Evolutionary conservation across 257 asterid genomes (phyloP).

Genomic region (Agastache rugosa): DNA sequence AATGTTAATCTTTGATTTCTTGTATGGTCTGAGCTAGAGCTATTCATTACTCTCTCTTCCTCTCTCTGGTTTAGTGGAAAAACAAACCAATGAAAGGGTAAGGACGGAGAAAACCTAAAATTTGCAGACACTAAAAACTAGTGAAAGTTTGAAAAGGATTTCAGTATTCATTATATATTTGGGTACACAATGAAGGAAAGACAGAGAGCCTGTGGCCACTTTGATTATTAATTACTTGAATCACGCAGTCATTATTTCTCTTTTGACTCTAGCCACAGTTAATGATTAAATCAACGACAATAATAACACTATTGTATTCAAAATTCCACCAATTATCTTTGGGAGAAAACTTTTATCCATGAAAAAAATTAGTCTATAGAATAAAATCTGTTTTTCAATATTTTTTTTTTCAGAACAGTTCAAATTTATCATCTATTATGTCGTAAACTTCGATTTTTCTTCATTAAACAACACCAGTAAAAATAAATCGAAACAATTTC

Average conservation of each 20-base stretch:
- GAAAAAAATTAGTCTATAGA: no score
- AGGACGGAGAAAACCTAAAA: background rate
- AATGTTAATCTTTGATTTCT: background rate
- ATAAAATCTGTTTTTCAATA: no score
- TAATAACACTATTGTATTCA: background rate
- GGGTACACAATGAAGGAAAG: no score
- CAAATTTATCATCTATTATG: background rate
- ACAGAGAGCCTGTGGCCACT: background rate
- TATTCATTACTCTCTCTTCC: background rate
- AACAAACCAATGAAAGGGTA: no score
- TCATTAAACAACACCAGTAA: background rate
- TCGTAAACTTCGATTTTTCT: background rate
- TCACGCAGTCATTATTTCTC: background rate
- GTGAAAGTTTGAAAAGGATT: background rate
- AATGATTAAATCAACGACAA: background rate
- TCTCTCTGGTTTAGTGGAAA: background rate
- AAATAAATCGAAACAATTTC: background rate
- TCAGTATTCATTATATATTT: background rate
- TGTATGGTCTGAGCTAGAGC: background rate
- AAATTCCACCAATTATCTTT: background rate
- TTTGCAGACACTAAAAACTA: background rate
- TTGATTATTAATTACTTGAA: background rate
- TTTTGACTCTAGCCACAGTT: background rate
- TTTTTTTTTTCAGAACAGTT: background rate
- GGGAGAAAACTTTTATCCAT: no score